Conservation (phyloP, 805 yeast species). For the Saccharomycopsis sp. region DNA sequence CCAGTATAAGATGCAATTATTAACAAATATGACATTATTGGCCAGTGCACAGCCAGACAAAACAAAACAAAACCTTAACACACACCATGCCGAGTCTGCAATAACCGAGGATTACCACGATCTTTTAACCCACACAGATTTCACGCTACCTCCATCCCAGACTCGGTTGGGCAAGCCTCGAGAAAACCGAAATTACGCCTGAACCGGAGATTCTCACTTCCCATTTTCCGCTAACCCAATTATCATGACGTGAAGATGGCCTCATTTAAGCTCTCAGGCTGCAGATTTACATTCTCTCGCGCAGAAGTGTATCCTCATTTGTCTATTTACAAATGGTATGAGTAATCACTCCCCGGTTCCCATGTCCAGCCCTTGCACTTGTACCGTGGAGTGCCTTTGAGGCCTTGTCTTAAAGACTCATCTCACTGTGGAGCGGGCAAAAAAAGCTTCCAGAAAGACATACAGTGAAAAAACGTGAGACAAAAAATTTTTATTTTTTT, state of each 20-base stretch:
- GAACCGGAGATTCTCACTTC: neutral
- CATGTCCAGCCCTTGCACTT: no score
- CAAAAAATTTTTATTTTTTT: neutral
- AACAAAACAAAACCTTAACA: neutral
- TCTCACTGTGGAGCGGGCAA: neutral
- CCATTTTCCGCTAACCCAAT: neutral
- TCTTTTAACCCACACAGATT: neutral
- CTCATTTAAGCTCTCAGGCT: neutral
- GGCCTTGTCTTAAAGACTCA: neutral
- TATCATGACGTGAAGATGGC: neutral
- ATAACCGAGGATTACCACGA: neutral
- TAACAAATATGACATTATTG: neutral
- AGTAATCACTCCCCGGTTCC: neutral
- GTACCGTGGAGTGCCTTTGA: neutral
- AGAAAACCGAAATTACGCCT: neutral
- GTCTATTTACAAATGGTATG: neutral
- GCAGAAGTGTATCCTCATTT: neutral
- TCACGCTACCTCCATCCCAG: neutral
- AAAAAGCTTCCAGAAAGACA: neutral
- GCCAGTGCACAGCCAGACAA: neutral
- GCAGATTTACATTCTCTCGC: neutral
- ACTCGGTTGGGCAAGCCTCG: neutral
- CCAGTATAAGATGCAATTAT: neutral
- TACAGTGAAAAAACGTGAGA: neutral
- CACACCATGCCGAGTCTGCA: neutral